Percentiles rank a stretch among this genome's conserved stretches.
These are phyloP conservation scores for Dictyostelium firmibasis DNA, from an alignment of 78 protist genomes.

Conservation along the genomic window DNA sequence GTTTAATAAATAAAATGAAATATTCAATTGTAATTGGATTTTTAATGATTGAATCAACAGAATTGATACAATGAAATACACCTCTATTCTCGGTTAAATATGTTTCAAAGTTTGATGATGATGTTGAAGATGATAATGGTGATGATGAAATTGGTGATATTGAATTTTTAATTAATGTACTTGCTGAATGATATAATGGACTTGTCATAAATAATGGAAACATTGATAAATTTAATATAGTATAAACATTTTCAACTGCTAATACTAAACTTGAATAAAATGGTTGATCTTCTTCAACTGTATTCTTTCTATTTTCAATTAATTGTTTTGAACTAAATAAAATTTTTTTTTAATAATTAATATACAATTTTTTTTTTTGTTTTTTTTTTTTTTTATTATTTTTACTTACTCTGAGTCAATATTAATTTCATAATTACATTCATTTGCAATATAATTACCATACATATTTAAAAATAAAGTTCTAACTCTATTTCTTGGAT, in stretches of 20 bases:
- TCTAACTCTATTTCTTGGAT: conserved; percentile 25
- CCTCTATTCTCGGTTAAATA: background rate
- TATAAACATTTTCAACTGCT: conserved; percentile 40
- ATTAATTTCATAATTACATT: conserved; percentile 48
- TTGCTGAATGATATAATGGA: conserved; percentile 42
- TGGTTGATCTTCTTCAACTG: conserved; percentile 6
- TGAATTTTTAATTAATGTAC: background rate
- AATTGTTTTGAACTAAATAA: background rate
- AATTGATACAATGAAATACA: background rate
- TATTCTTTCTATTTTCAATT: background rate
- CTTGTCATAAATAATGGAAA: conserved; percentile 57
- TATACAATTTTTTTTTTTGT: background rate
- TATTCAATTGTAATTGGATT: conserved; percentile 62
- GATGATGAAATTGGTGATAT: background rate
- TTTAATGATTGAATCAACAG: conserved; percentile 18
- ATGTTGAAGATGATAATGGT: background rate
- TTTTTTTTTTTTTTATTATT: background rate
- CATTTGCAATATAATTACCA: conserved; percentile 32
- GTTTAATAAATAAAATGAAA: conserved; percentile 28
- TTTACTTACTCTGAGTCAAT: conserved; percentile 60
- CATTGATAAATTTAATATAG: conserved; percentile 43
- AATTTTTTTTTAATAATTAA: background rate
- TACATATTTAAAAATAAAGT: conserved; percentile 31
- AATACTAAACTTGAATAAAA: conserved; percentile 8
- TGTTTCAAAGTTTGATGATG: background rate